phyloP scores from a whole-genome alignment of 2,329 filamentous ascomycete species.

The Hymenoscyphus occultus region DNA sequence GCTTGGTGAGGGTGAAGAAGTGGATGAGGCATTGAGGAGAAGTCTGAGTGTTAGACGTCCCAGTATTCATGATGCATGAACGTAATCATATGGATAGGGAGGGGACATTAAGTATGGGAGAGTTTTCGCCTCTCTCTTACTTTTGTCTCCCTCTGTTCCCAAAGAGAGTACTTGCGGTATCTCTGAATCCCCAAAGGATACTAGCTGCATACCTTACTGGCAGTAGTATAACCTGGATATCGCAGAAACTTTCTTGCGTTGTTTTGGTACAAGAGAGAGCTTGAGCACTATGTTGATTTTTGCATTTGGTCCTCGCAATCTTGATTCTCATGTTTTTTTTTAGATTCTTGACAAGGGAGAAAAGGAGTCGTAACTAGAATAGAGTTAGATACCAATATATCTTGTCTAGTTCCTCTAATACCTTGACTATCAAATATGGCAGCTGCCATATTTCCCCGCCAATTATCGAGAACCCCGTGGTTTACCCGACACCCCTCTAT shows the following conservation, averaged over 20 bases:
- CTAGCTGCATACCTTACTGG: background rate
- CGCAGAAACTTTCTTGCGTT: background rate
- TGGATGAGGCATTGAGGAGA: background rate
- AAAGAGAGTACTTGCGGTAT: background rate
- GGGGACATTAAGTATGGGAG: background rate
- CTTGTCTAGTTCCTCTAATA: background rate
- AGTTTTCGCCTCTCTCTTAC: background rate
- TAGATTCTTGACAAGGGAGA: background rate
- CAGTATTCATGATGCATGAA: background rate
- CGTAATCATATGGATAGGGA: background rate
- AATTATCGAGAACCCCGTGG: background rate
- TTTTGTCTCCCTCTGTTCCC: background rate
- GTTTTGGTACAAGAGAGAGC: background rate
- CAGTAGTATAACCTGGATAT: background rate
- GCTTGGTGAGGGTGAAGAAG: background rate
- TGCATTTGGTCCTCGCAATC: background rate
- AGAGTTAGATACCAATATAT: background rate
- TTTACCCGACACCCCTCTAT: background rate
- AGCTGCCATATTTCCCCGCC: background rate
- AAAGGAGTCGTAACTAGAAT: background rate
- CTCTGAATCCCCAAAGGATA: background rate
- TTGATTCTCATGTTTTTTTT: background rate
- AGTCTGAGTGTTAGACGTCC: background rate
- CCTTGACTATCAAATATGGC: background rate
- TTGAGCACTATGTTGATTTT: background rate